Base-by-base conservation (phyloP, 2,329 filamentous ascomycete species). In the Cryphonectria radicalis region DNA sequence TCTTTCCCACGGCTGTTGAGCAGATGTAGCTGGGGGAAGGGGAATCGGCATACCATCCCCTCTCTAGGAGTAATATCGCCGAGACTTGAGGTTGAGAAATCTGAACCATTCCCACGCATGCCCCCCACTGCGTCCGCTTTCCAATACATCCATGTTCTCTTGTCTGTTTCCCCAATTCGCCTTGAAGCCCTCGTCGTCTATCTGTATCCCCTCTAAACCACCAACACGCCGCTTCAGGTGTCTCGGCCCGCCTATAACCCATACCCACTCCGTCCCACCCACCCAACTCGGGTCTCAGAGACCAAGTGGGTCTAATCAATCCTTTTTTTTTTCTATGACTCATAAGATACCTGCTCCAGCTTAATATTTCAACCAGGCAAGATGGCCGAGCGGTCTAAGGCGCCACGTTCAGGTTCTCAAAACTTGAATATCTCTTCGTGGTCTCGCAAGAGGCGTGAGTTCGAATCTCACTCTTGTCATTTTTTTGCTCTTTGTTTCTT, bases 1-100 rank as follows among this genome's bases (percentile, higher is more conserved):
- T 76, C 10, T 77, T 78, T 37, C 63, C 63, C n/a, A 40, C 59
- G 17, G 42, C 67, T 40, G 25, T 63, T 10, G 55, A 68, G 67
- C 35, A 59, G 55, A 19, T 32, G 55, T 59, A 17, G 37, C 13
- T 40, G 8, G 22, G 46, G 11, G 43, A 35, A 25, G 22, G 46
- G 11, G 43, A 35, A 40, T 6, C 32, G 57, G 28, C 57, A 37
- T 7, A 1, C 35, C 22, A 13, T 4, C 13, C 3, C 2, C 53
- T 14, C 53, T 32, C 25, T 32, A 2, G 11, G 28, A 35, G 13
- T 11, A 28, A 14, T 0, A 57, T 32, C 25, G 6, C 25, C n/a
- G 25, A 57, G 25, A 57, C 11, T 57, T 28, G 53, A 32, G 13
- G 7, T 35, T 28, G 14, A 32, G 55, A 19, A 35, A 32, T 35